These are phyloP conservation scores for Bigelowiella natans DNA, from an alignment of 78 protist species.

Conservation along the genomic window DNA sequence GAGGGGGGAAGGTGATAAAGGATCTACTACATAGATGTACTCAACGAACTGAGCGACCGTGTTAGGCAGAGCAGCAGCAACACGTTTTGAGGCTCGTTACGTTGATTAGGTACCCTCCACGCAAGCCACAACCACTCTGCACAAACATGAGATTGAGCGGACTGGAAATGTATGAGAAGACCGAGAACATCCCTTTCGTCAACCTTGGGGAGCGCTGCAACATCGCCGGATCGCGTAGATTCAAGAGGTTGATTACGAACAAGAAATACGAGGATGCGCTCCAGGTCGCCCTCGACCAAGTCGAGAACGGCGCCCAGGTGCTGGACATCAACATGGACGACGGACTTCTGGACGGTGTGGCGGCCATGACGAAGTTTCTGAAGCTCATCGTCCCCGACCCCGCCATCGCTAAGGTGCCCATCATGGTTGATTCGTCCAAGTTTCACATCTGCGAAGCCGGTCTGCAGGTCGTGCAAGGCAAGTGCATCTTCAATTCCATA, in stretches of 20 bases:
- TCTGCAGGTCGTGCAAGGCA: constrained; percentile 83
- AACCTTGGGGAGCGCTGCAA: constrained; percentile 99
- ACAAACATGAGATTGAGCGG: not conserved
- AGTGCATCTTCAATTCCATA: constrained; percentile 86
- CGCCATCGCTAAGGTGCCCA: constrained; percentile 79
- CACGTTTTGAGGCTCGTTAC: too few species aligned
- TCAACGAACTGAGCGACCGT: too few species aligned
- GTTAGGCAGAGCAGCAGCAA: too few species aligned
- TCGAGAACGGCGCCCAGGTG: constrained; percentile 86
- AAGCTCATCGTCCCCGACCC: constrained; percentile 82
- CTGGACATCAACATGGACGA: constrained; percentile 96
- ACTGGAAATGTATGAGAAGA: not conserved
- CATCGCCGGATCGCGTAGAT: constrained; percentile 88
- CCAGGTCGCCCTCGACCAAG: constrained; percentile 73
- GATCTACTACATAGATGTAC: too few species aligned
- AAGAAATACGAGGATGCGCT: constrained; percentile 71
- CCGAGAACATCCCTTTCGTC: constrained; percentile 51
- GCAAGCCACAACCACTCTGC: constrained; percentile 1
- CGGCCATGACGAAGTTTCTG: constrained; percentile 70
- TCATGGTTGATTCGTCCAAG: constrained; percentile 92
- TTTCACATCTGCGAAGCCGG: constrained; percentile 78
- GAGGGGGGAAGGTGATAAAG: too few species aligned
- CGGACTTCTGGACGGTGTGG: constrained; percentile 83
- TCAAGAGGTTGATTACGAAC: constrained; percentile 65
- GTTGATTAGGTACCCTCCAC: not conserved